These are phyloP conservation scores for Jaenimonas drosophilae DNA, from an alignment of 208 protist species.

Conservation along the genomic window DNA sequence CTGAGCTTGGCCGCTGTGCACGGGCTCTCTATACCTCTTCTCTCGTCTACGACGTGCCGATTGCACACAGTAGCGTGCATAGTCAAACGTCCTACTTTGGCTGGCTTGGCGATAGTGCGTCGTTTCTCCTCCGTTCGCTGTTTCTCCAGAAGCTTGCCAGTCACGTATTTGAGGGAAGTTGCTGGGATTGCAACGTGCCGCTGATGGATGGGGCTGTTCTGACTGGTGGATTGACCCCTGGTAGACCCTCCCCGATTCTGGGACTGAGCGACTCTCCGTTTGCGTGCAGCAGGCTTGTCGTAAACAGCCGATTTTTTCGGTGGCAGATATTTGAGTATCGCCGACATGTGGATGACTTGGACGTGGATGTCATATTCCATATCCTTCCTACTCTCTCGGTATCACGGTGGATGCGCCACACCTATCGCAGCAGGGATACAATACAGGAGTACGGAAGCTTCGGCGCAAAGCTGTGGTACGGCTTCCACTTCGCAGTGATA, in stretches of 20 bases:
- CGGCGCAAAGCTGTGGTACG: slow-evolving; percentile 47
- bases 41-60: slow-evolving; percentile 45
- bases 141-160: slow-evolving; percentile 25
- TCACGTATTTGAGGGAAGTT: slow-evolving; percentile 33
- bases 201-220: no score
- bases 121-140: slow-evolving; percentile 25
- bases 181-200: slow-evolving; percentile 20
- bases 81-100: slow-evolving; percentile 9
- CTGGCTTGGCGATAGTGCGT: slow-evolving; percentile 15
- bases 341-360: slow-evolving; percentile 1
- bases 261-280: no score
- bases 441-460: slow-evolving; percentile 39
- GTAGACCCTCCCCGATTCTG: no score
- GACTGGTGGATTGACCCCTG: no score
- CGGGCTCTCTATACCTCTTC: slow-evolving; percentile 36
- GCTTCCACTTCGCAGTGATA: slow-evolving; percentile 48
- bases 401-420: slow-evolving; percentile 21
- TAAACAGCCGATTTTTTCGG: slow-evolving; percentile 52
- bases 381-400: slow-evolving; percentile 16
- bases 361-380: slow-evolving; percentile 17
- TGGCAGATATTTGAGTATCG: slow-evolving; percentile 35
- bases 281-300: slow-evolving; percentile 30
- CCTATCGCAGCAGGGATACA: slow-evolving; percentile 33
- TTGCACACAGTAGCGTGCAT: background rate
- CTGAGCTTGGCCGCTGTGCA: slow-evolving; percentile 40